Percentiles rank a stretch among this genome's conserved stretches.
phyloP scores from a whole-genome alignment of 2,329 filamentous ascomycete genomes.

The Paracorniculantispora psalliotae region DNA sequence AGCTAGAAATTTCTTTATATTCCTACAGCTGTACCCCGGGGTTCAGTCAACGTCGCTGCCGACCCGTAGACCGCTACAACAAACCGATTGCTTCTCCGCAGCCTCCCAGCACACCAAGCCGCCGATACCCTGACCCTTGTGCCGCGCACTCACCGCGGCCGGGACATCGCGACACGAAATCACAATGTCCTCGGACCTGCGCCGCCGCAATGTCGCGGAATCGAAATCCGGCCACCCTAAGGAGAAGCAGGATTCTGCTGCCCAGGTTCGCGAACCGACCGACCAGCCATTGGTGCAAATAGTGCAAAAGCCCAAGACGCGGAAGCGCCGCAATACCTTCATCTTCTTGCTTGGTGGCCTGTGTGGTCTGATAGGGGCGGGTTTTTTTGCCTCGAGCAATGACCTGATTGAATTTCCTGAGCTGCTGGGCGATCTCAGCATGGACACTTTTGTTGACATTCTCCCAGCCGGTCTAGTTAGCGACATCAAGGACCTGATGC shows the following conservation, averaged over 20 bases:
- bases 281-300: slow-evolving; percentile 34
- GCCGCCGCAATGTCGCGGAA: slow-evolving; percentile 8
- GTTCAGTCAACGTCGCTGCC: background rate
- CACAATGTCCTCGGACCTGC: slow-evolving; percentile 1
- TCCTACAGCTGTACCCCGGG: background rate
- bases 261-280: slow-evolving; percentile 3
- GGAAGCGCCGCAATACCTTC: slow-evolving; percentile 72
- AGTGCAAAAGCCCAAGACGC: slow-evolving; percentile 44
- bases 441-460: slow-evolving; percentile 82
- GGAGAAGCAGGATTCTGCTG: background rate
- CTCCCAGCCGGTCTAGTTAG: slow-evolving; percentile 79
- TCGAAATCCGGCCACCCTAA: background rate
- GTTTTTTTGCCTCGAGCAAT: slow-evolving; percentile 84
- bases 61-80: background rate
- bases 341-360: slow-evolving; percentile 85
- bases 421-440: slow-evolving; percentile 61
- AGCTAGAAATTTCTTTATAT: background rate
- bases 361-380: slow-evolving; percentile 83
- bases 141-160: background rate
- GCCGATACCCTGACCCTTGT: background rate
- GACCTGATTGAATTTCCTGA: slow-evolving; percentile 80
- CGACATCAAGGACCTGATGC: slow-evolving; percentile 81
- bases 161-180: background rate
- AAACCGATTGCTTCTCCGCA: background rate
- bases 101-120: background rate